A percentile compares a stretch with the other conserved stretches of the same genome.
These are phyloP conservation scores for Quercus parvula DNA, from an alignment of 306 rosid genomes.

Conservation along the genomic window DNA sequence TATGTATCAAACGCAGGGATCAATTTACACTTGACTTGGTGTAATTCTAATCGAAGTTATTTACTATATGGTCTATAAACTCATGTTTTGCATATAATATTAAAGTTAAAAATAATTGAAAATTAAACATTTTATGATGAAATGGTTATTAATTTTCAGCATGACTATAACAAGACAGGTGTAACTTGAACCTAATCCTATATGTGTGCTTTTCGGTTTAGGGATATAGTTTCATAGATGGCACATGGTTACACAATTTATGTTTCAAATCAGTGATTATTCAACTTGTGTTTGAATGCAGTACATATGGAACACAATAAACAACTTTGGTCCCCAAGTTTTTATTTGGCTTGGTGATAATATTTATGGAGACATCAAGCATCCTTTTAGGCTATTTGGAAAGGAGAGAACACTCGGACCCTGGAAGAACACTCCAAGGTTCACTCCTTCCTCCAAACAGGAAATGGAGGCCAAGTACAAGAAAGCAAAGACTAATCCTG, in stretches of 20 bases:
- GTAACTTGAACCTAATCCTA: no score
- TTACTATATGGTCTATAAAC: no score
- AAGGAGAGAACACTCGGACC: constrained; percentile 75
- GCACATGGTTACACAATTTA: neutral
- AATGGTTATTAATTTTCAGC: no score
- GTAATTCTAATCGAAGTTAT: no score
- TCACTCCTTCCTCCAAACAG: constrained; percentile 53
- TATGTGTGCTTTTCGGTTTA: neutral
- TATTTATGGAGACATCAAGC: constrained; percentile 77
- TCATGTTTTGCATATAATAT: no score
- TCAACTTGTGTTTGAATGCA: constrained; percentile 32
- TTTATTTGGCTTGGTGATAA: constrained; percentile 86
- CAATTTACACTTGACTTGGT: no score
- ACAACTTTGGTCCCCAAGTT: constrained; percentile 58
- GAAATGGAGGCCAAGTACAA: constrained; percentile 61
- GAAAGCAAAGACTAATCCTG: constrained; percentile 57
- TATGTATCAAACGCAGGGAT: no score
- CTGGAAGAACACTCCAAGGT: constrained; percentile 74
- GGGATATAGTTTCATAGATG: neutral
- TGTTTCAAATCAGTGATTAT: neutral
- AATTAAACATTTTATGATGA: no score
- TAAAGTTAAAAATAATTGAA: no score
- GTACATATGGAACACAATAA: constrained; percentile 70
- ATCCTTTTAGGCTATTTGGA: constrained; percentile 65
- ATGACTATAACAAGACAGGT: no score